Evolutionary conservation across 768 basidiomycete species (phyloP), one percentile per base, ranked within the genome.

Genomic region (Strobilomyces echinocephalus): DNA sequence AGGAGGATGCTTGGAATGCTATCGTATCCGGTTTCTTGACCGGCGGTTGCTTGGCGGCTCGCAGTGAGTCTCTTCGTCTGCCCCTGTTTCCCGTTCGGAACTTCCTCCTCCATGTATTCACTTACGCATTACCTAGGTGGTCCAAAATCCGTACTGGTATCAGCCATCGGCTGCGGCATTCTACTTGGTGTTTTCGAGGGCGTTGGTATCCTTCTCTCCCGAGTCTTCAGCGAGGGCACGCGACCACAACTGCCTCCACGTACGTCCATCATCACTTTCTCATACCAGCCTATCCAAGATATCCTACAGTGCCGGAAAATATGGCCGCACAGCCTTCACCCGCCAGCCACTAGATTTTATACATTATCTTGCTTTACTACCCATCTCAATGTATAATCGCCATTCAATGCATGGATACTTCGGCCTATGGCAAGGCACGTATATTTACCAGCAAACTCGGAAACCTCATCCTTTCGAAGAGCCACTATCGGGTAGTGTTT

Each of bases 11-110:
- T 48, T 99, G 94, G 94, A 99, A 99, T 67, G 94, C 94, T 39
- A 98, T 99, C 64, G 87, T 97, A 48, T 93, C 94, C 24, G 97
- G 97, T 42, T 99, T 99, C 75, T 82, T 97, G 85, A 98, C 97
- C 10, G 97, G 97, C 72, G 97, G 97, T 51, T 95, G 91, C 70
- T 73, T 97, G 50, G 97, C 95, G 53, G 81, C 89, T 57, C 82
- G 95, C 75, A 91, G 95, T 97, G 71, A 73, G 91, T 85, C 30
- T 20, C 9, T 30, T 41, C 21, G 11, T 30, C 11, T 15, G 30
- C 24, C 43, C 38, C 8, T 36, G 20, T 39, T n/a, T 30, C 40
- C 40, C 38, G 35, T 43, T 39, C 11, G 20, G 44, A 33, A 39
- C 28, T 8, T 41, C 24, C 3, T 15, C 31, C 6, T 3, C 30